A percentile compares a stretch with the other conserved stretches of the same genome.
phyloP scores from a whole-genome alignment of 2,329 filamentous ascomycete species.

The Fusarium liriodendri region DNA sequence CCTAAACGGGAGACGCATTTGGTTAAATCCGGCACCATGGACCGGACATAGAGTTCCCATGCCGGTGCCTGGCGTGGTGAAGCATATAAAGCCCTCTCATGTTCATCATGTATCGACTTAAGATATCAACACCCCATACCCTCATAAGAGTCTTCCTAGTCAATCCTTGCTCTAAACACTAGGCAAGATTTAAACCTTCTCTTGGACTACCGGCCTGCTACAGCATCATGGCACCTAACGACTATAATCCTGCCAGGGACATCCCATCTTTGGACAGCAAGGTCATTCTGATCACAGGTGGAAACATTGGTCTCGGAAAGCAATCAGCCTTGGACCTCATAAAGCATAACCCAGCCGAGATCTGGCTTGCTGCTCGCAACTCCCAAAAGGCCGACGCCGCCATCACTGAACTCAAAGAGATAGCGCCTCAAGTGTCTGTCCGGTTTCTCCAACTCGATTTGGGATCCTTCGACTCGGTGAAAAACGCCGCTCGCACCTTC shows the following conservation, averaged over 20 bases:
- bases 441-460: neutral
- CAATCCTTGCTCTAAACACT: too few species aligned
- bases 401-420: neutral
- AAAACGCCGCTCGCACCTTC: neutral
- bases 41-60: neutral
- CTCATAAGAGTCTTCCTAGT: neutral
- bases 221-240: neutral
- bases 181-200: neutral
- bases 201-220: too few species aligned
- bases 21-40: neutral
- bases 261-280: neutral
- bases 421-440: neutral
- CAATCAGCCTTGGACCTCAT: neutral
- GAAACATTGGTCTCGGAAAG: neutral
- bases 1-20: neutral
- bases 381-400: neutral
- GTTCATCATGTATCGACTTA: neutral
- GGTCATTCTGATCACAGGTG: neutral
- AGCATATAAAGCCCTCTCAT: neutral
- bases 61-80: neutral
- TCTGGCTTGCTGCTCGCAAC: neutral
- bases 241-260: neutral
- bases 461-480: neutral
- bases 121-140: neutral
- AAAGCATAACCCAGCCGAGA: neutral